phyloP scores from a whole-genome alignment of 2,329 filamentous ascomycete genomes.

The Trichoderma semiorbis region DNA sequence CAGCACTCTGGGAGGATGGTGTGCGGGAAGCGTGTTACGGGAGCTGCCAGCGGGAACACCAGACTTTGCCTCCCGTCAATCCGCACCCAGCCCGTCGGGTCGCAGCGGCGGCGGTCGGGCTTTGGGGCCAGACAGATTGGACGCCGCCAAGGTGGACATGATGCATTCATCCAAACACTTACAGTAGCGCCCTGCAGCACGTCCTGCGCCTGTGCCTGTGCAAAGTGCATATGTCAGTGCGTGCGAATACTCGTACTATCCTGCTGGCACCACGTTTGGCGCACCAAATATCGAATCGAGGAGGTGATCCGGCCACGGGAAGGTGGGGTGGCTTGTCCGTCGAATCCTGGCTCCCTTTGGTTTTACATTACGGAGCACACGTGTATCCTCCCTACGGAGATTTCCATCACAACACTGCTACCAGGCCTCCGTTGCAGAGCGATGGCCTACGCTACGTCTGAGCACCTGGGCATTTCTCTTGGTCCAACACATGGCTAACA shows the following conservation, averaged over 20 bases:
- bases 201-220: conserved; percentile 2
- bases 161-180: not conserved
- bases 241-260: not conserved
- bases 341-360: not conserved
- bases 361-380: conserved; percentile 2
- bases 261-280: not conserved
- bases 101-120: conserved; percentile 17
- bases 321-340: conserved; percentile 5
- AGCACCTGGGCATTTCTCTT: not conserved
- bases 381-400: conserved; percentile 1
- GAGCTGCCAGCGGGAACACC: conserved; percentile 19
- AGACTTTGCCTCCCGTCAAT: conserved; percentile 16
- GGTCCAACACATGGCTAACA: not conserved
- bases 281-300: not conserved
- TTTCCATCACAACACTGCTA: not conserved
- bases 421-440: not conserved
- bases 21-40: conserved; percentile 16
- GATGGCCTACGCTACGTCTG: not conserved
- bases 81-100: conserved; percentile 20
- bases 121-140: conserved; percentile 5
- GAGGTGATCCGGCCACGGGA: conserved; percentile 4
- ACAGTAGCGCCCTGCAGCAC: conserved; percentile 14
- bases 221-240: not conserved
- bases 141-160: not conserved
- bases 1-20: conserved; percentile 19